Evolutionary conservation across 2,329 filamentous ascomycete species (phyloP).

Genomic region (Cercospora janseana): DNA sequence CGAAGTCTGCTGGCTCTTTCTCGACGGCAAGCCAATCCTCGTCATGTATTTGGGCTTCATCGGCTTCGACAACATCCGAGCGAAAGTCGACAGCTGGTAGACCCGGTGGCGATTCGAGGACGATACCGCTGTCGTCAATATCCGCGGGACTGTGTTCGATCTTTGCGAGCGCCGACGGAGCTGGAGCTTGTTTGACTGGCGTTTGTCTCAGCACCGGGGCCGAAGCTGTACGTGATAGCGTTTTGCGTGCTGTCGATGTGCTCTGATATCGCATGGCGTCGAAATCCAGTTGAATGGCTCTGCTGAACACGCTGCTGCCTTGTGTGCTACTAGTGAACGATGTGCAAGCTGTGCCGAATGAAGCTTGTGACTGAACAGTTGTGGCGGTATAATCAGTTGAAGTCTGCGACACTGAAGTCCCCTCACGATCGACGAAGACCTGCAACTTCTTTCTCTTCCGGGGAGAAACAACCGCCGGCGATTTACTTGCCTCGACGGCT

Average conservation of each 20-base stretch:
- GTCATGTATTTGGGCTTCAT: constrained; percentile 25
- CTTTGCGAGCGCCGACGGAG: neutral
- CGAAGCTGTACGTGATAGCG: constrained; percentile 18
- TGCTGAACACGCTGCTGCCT: constrained; percentile 27
- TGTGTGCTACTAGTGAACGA: constrained; percentile 26
- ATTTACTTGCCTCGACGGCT: constrained; percentile 21
- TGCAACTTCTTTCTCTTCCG: constrained; percentile 34
- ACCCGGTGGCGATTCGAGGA: constrained; percentile 14
- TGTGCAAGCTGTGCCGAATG: constrained; percentile 29
- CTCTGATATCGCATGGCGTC: constrained; percentile 22
- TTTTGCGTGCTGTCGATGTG: constrained; percentile 14
- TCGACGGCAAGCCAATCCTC: constrained; percentile 31
- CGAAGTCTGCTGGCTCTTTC: constrained; percentile 18
- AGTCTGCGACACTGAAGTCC: constrained; percentile 1
- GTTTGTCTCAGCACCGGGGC: constrained; percentile 14
- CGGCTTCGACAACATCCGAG: constrained; percentile 26
- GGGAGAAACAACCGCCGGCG: constrained; percentile 23
- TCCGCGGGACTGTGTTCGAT: constrained; percentile 3
- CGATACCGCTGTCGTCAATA: constrained; percentile 20
- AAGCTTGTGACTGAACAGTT: constrained; percentile 13
- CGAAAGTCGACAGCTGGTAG: constrained; percentile 10
- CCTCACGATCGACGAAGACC: constrained; percentile 27
- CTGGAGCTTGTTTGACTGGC: neutral
- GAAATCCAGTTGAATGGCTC: constrained; percentile 28
- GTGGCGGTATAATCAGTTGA: constrained; percentile 13